These are phyloP conservation scores for Umbelopsis ramanniana DNA, from an alignment of 192 early-diverging fungal genomes.

Conservation along the genomic window DNA sequence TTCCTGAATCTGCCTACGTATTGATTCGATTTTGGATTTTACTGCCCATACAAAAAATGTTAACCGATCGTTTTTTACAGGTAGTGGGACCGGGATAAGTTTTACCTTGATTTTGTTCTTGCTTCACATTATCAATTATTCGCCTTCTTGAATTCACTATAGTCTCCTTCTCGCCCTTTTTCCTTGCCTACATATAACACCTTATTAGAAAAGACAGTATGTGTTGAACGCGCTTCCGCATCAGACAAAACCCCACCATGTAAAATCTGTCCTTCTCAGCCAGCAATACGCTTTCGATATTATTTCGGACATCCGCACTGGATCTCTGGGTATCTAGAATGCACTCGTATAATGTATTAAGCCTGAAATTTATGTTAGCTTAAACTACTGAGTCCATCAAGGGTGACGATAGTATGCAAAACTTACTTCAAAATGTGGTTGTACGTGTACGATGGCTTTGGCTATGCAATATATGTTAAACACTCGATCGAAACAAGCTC, in stretches of 20 bases:
- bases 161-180: conserved; percentile 13
- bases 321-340: conserved; percentile 41
- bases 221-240: background rate
- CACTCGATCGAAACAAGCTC: background rate
- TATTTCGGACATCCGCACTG: conserved; percentile 29
- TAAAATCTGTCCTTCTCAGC: conserved; percentile 20
- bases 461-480: conserved; percentile 8
- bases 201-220: background rate
- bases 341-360: conserved; percentile 40
- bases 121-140: background rate
- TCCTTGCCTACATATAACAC: background rate
- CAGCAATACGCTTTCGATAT: conserved; percentile 28
- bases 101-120: background rate
- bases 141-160: conserved; percentile 15
- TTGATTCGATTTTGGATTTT: background rate
- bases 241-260: background rate
- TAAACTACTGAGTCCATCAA: too few relatives aligned
- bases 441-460: conserved; percentile 58
- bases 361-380: background rate
- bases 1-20: background rate
- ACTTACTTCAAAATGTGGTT: conserved; percentile 50
- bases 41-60: background rate
- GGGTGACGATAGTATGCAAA: background rate
- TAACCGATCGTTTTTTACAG: background rate
- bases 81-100: background rate